Evolutionary conservation across 1,284 basidiomycete genomes (phyloP), one percentile per base, ranked within the genome.

Genomic region (Rhodotorula sp.): DNA sequence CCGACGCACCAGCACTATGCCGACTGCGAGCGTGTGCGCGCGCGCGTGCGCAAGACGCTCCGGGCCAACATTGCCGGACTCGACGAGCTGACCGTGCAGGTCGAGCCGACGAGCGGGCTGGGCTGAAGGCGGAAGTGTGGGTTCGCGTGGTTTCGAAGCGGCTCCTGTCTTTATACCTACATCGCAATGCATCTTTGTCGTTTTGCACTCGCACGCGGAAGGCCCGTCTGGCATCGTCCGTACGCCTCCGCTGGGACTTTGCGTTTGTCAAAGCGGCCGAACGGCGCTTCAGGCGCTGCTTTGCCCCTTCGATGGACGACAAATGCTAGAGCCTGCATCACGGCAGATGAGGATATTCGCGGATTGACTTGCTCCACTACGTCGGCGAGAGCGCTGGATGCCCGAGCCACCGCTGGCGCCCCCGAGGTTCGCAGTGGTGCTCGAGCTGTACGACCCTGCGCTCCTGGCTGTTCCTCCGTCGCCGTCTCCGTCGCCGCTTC

Each of bases 61-160:
- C 86, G 88, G 77, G 84, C 85, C 69, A 85, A 85, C 75, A 92
- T 97, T 80, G 83, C 85, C 5, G 93, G 91, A 25, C 81, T 97
- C 53, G 89, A 90, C 71, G 92, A 97, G 81, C 80, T 97, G 68
- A 91, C 90, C 2, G 89, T 97, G 74, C 94, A 97, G 81, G 85
- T 95, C n/a, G 85, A 85, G 73, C 49, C 67, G 56, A 61, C 66
- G 10, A 56, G 53, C 10, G 66, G 63, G 23, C 34, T 62, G 49
- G 42, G 54, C 14, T 55, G 54, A 27, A 13, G 54, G 54, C 54
- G 25, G n/a, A 55, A 27, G 54, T 55, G 55, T 23, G 55, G 34
- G 34, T 34, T 34, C n/a, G 52, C 14, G 13, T 25, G 27, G 52
- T 23, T 7, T 17, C 50, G 50, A 12, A 23, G n/a, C 50, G 23